Base-by-base conservation (phyloP, 2,329 filamentous ascomycete genomes). In the Allantophomopsis lycopodina region DNA sequence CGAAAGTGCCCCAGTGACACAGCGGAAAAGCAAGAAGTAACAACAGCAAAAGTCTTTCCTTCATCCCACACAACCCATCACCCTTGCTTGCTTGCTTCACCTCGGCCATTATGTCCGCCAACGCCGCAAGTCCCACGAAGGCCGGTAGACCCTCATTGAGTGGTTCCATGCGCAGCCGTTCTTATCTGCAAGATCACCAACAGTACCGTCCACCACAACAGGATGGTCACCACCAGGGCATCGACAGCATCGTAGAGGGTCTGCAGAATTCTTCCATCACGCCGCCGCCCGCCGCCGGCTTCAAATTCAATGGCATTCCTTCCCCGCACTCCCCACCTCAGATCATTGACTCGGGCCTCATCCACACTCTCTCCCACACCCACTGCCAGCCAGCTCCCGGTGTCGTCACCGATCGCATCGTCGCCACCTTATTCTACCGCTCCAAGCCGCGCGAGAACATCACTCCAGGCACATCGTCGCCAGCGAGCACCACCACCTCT, bases 371-470 rank as follows among this genome's bases (percentile, higher is more conserved):
- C 47, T 74, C 73, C 30, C 76, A 81, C 48, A 68, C 71, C 32
- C 75, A 78, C 55, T 81, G 76, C 50, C 69, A 70, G 31, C 69
- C 74, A 5, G 49, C 60, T 1, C 55, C 60, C 4, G 74, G 73
- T 15, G 54, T 59, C 14, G 54, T 55, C 40, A 63, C 66, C 15
- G 64, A 71, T 46, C 64, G 69, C 38, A 60, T 81, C 37, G 61
- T 80, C 23, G 76, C 73, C 7, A 81, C 76, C 1, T 60, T 81
- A 36, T 71, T 79, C 55, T 81, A 81, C 63, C 76, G 73, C 56
- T 60, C 59, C 12, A 55, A 56, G 43, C 52, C 51, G 10, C 51
- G 54, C 38, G 53, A 57, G 33, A 56, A 56, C 41, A 56, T 53
- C 31, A 50, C 55, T 28, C 56, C 61, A 32, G 59, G 42, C 51